phyloP scores from a whole-genome alignment of 768 basidiomycete species.

The Saitozyma sp. region DNA sequence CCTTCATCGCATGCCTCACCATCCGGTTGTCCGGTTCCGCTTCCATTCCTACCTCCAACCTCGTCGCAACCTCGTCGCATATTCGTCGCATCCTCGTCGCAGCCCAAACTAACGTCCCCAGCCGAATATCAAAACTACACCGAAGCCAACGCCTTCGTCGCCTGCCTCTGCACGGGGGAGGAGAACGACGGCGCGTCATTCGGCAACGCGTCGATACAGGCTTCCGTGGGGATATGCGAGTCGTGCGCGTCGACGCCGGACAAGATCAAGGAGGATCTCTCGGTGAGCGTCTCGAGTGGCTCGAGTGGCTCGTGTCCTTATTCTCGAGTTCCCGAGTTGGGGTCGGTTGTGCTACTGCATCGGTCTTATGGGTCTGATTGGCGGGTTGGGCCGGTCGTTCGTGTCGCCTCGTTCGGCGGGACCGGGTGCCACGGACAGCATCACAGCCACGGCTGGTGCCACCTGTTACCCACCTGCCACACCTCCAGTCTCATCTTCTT shows the following conservation, averaged over 20 bases:
- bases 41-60: not conserved
- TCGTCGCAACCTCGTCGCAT: too few relatives aligned
- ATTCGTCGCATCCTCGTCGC: too few relatives aligned
- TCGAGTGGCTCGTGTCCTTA: too few relatives aligned
- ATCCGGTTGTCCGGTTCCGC: not conserved
- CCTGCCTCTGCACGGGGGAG: conserved; percentile 29
- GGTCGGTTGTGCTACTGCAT: too few relatives aligned
- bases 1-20: not conserved
- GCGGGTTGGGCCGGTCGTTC: too few relatives aligned
- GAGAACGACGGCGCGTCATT: conserved; percentile 11
- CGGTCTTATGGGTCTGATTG: too few relatives aligned
- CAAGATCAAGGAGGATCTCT: conserved; percentile 22
- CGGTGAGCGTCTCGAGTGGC: conserved; percentile 13
- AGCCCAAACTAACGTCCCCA: conserved; percentile 1
- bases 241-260: conserved; percentile 22
- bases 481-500: too few relatives aligned
- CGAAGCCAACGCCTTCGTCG: conserved; percentile 31
- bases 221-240: conserved; percentile 23
- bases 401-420: too few relatives aligned
- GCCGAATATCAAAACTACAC: conserved; percentile 19
- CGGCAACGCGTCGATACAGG: conserved; percentile 15
- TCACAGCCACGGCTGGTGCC: too few relatives aligned
- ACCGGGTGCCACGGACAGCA: too few relatives aligned
- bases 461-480: too few relatives aligned
- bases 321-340: too few relatives aligned